Evolutionary conservation across 352 stramenopile genomes (phyloP), one percentile per base, ranked within the genome.

Genomic region (Pythium rhizo-oryzae): DNA sequence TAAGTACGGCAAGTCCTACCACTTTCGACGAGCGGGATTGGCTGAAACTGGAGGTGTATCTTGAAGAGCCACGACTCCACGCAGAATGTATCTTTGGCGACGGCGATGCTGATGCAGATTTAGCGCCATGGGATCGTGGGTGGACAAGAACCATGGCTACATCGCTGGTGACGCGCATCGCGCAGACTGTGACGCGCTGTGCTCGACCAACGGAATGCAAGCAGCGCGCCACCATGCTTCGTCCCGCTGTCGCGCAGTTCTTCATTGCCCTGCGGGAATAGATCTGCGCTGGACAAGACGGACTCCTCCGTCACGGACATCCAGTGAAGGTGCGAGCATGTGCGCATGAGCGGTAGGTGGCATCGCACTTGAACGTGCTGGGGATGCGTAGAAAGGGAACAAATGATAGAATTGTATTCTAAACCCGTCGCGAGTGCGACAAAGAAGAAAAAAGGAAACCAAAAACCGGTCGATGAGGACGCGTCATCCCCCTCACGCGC

Each of bases 141-240:
- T 15, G 15, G 37, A 43, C 37, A 43, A 43, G 37, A 43, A 43
- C 2, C 37, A 18, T 43, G 37, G 37, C 37, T 43, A 19, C 41
- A 47, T 18, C 19, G 7, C 8, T 28, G 28, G 28, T 60, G 57
- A 71, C 44, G 43, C 65, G 58, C 41, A 9, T 18, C 35, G 35
- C 13, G 35, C 35, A 2, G 35, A 4, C 35, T 5, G 58, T 67
- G 57, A 67, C 57, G 44, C 57, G 30, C 39, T 44, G 33, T 11
- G 37, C 1, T 49, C 55, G 49, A 65, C 64, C 64, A 71, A 71
- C 57, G 23, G 47, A 59, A 59, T 50, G 65, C 50, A 24, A 55
- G 60, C 37, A 59, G 23, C 46, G 43, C 41, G 18, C n/a, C n/a
- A 59, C n/a, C n/a, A n/a, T n/a, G n/a, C n/a, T n/a, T n/a, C 13